Base-by-base conservation (phyloP, 2,329 filamentous ascomycete species). In the Arthrobotrys iridis region DNA sequence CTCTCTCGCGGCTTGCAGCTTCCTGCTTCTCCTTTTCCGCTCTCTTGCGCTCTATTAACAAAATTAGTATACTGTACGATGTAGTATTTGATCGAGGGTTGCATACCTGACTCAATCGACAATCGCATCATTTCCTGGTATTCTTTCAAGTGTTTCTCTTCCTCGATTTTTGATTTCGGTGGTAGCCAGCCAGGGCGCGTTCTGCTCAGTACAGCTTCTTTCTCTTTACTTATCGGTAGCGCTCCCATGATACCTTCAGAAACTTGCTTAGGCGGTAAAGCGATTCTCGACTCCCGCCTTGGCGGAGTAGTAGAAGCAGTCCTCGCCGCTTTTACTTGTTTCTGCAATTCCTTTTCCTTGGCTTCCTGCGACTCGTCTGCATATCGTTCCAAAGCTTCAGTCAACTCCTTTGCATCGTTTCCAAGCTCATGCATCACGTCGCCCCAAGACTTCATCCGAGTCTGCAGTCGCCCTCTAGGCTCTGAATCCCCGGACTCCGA, bases 151-250 rank as follows among this genome's bases (percentile, higher is more conserved):
- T 99, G 95, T 78, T 90, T 90, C 81, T 88, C 91, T 83, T 99
- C 95, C 82, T 99, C 95, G 63, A 91, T 91, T 1, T 93, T 93
- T 78, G 95, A 89, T 83, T 95, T 95, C 0, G 92, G 92, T 0
- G 92, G 92, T 1, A 95, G 84, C 92, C 92, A 95, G 0, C 91
- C 93, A 0, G 92, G 92, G 37, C 92, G 86, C 1, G 92, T 95
- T 15, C 92, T 86, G 22, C 91, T 93, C 20, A 95, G 84, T 1
- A 93, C 91, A 2, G 91, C 91, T 80, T 94, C 91, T 81, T 95
- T 95, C 82, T 95, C 92, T 81, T 92, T 93, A 48, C 91, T 94
- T 26, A 93, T 88, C 13, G 92, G 92, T 35, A 95, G 84, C 2
- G 92, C 92, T 79, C 95, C 92, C 87, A 94, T 92, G 90, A 81